Percentiles rank a stretch among this genome's conserved stretches.
Conservation (phyloP, 1,139 yeast species). For the Pichia sp. region DNA sequence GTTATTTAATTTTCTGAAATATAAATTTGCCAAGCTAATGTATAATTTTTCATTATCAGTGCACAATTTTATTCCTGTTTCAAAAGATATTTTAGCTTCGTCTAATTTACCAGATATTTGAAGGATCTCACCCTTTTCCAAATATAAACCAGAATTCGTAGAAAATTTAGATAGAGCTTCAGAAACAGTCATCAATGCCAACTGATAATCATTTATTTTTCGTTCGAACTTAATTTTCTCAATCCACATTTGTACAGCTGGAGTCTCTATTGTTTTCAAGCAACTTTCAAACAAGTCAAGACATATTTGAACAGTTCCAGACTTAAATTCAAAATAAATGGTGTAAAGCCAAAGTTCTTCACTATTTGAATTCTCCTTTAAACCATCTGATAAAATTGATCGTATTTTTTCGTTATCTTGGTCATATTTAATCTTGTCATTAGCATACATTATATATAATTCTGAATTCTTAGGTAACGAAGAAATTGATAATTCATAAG, state of each 20-base stretch:
- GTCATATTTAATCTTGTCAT: constrained; percentile 50
- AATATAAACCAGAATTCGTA: constrained; percentile 42
- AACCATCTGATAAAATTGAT: constrained; percentile 44
- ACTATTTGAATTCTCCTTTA: constrained; percentile 37
- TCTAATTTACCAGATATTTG: constrained; percentile 28
- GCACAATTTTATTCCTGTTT: constrained; percentile 44
- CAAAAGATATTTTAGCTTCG: constrained; percentile 44
- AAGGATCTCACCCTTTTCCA: constrained; percentile 56
- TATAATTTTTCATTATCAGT: constrained; percentile 47
- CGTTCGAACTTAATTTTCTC: constrained; percentile 58
- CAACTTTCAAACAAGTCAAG: constrained; percentile 34
- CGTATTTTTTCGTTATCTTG: constrained; percentile 50
- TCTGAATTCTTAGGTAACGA: constrained; percentile 44
- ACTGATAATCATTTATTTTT: constrained; percentile 29
- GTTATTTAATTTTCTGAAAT: constrained; percentile 37
- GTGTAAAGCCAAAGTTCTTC: constrained; percentile 68
- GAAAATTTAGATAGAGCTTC: constrained; percentile 46
- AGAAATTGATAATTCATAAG: constrained; percentile 47
- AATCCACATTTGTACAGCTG: constrained; percentile 50
- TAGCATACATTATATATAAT: constrained; percentile 65
- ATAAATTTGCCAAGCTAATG: constrained; percentile 48
- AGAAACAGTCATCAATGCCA: constrained; percentile 38
- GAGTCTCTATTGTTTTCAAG: constrained; percentile 34
- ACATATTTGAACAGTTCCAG: constrained; percentile 37
- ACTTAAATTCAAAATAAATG: constrained; percentile 55